Base-by-base conservation (phyloP, 208 protist species). In the Trichomonas vaginalis region DNA sequence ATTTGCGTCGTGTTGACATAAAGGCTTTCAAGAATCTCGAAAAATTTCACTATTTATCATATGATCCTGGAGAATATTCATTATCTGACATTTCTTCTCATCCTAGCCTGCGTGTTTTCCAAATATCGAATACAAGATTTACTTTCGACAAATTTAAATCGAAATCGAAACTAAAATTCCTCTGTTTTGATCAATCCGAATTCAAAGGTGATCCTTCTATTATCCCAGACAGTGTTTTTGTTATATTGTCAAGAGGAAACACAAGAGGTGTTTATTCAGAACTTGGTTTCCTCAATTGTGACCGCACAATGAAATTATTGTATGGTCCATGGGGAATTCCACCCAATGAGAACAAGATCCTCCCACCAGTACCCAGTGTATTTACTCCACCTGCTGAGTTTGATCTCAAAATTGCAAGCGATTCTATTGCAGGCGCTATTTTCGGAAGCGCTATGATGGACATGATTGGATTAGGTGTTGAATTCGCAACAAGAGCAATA, bases 281-380 rank as follows among this genome's bases (percentile, higher is more conserved):
- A 39, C 4, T 12, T 32, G 23, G 42, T n/a, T 39, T 27, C 10
- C 82, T 48, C 12, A 90, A 90, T n/a, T 90, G 9, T 2, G 23
- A 21, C 32, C 14, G 48, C 21, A n/a, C 12, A 15, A 10, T 45
- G 17, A 9, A 35, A 46, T 9, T 90, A n/a, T n/a, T 90, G 48
- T 90, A 90, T n/a, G 82, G 82, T n/a, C 82, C 82, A 48, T 90
- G 82, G 82, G 82, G 82, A 23, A 21, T 90, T 48, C 82, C 82
- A n/a, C 8, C 10, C 21, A 12, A 3, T 48, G 82, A 90, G 14
- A 45, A 10, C 14, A 45, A 14, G 1, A 14, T 35, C 14, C 42
- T 42, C 37, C 42, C 9, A 21, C 37, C 23, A n/a, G 21, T 48
- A 48, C 9, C 0, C 8, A 4, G n/a, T n/a, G 42, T n/a, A 27